Percentiles rank a stretch among this genome's conserved stretches.
phyloP scores from a whole-genome alignment of 148 eudicot genomes.

The Oxyria digyna region DNA sequence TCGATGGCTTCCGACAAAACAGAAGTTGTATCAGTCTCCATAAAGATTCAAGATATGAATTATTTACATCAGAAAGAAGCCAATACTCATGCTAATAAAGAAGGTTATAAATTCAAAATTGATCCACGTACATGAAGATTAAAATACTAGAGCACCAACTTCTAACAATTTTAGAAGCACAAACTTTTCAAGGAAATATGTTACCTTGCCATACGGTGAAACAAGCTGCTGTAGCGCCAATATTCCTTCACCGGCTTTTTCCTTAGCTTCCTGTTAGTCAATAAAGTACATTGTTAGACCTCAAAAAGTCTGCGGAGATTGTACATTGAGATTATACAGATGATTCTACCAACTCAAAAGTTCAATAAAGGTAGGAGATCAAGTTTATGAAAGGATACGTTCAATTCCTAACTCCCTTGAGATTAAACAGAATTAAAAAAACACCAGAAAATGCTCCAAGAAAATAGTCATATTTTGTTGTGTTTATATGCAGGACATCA shows the following conservation, averaged over 20 bases:
- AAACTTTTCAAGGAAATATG: background rate
- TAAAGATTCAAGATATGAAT: background rate
- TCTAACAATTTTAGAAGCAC: background rate
- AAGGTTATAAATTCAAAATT: background rate
- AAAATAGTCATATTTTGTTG: background rate
- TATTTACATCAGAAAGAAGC: background rate
- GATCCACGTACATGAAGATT: background rate
- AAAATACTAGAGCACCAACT: background rate
- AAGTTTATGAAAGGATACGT: background rate
- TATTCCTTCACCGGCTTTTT: slow-evolving; percentile 67
- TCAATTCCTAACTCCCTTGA: background rate
- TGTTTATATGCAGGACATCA: background rate
- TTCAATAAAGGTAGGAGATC: background rate
- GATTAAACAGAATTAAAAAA: background rate
- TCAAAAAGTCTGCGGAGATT: background rate
- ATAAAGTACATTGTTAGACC: slow-evolving; percentile 11
- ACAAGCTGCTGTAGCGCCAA: slow-evolving; percentile 76
- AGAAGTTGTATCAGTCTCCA: slow-evolving; percentile 97
- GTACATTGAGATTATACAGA: background rate
- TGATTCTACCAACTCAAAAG: background rate
- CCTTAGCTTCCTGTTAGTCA: slow-evolving; percentile 60
- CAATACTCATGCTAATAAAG: background rate
- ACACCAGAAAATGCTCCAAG: background rate
- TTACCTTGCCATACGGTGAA: slow-evolving; percentile 90
- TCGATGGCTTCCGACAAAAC: slow-evolving; percentile 78